Percentiles rank a stretch among this genome's conserved stretches.
Conservation (phyloP, 2,329 filamentous ascomycete species). For the Gaeumannomyces sp. region DNA sequence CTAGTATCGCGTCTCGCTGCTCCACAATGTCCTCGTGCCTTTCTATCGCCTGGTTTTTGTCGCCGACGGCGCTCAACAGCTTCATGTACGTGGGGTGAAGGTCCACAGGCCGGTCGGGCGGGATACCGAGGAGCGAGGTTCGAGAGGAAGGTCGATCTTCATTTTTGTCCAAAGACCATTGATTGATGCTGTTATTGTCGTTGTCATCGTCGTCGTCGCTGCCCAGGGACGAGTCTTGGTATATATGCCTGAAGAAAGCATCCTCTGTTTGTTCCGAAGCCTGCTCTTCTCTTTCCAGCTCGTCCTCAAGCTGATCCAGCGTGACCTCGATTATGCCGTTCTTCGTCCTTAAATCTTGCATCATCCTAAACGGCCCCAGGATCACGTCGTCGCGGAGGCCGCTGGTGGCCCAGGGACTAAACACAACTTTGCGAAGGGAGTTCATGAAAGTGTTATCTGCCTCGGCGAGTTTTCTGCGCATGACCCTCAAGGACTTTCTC, state of each 20-base stretch:
- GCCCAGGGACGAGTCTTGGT: not conserved
- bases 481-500: not conserved
- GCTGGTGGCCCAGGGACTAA: not conserved
- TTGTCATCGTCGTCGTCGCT: not conserved
- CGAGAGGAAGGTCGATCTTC: slow-evolving; percentile 13
- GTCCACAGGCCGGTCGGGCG: slow-evolving; percentile 22
- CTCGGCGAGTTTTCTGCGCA: not conserved
- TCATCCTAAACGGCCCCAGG: not conserved
- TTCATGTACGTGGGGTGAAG: slow-evolving; percentile 41
- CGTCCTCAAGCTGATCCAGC: slow-evolving; percentile 26
- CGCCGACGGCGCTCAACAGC: slow-evolving; percentile 36
- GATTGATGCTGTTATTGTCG: not conserved
- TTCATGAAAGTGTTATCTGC: not conserved
- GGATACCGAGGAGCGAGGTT: slow-evolving; percentile 22
- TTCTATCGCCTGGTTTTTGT: slow-evolving; percentile 42
- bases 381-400: not conserved
- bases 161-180: not conserved
- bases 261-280: slow-evolving; percentile 12
- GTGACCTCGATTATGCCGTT: slow-evolving; percentile 24
- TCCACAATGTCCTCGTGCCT: slow-evolving; percentile 37
- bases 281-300: slow-evolving; percentile 6
- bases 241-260: slow-evolving; percentile 28
- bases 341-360: not conserved
- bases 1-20: slow-evolving; percentile 31
- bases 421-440: not conserved